Evolutionary conservation across 192 early-diverging fungal genomes (phyloP), one percentile per base, ranked within the genome.

Genomic region (Coemansia sp.): DNA sequence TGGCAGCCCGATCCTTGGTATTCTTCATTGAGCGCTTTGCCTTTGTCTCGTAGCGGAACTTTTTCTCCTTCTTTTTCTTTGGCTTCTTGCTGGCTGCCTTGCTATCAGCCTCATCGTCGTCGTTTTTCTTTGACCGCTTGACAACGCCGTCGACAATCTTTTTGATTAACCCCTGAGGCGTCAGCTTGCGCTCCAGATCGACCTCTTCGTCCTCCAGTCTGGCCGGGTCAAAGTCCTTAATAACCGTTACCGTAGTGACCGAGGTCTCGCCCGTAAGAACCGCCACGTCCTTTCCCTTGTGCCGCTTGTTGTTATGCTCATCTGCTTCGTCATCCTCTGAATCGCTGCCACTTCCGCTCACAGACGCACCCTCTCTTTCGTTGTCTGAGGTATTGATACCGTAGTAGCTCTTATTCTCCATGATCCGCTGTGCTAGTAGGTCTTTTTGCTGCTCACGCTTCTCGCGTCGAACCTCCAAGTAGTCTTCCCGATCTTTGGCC

Each of bases 191-290:
- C 11, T 76, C 74, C 40, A 82, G 45, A 0, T 40, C 42, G 13
- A 38, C 45, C 20, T 61, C 69, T 1, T 68, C 41, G 62, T 67
- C 68, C 24, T 41, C 75, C 15, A 76, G 20, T 3, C 41, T 62
- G 0, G 67, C 65, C 10, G 87, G 82, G 70, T 89, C 87, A 69
- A 91, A 79, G 64, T 89, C 89, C 45, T 86, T 84, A 44, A 89
- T 87, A 7, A 91, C 88, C 19, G 88, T 91, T 4, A 91, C 89
- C 2, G 90, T 91, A 2, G 90, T 91, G 4, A 91, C 69, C 8
- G 87, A 80, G 12, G 76, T 69, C 31, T 79, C 72, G 17, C 84
- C 84, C 32, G 80, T 84, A 70, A 89, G 86, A 53, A 89, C 86
- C 13, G 75, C 69, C 20, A 87, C 82, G 5, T 82, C 82, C 24